Evolutionary conservation across 306 rosid genomes (phyloP).

Genomic region (Parietaria judaica): DNA sequence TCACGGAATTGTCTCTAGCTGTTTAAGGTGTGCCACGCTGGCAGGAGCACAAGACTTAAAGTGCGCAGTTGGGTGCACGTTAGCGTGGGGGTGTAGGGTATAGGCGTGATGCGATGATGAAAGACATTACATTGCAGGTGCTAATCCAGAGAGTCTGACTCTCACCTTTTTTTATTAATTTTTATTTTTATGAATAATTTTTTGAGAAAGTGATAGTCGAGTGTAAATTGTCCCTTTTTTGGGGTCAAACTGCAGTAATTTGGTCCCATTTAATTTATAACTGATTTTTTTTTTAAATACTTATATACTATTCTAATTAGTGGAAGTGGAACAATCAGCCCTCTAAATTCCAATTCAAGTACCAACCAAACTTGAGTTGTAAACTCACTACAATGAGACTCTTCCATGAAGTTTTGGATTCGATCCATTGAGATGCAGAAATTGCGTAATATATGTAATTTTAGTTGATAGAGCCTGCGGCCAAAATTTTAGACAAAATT

Average conservation of each 20-base stretch:
- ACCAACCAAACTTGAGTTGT: no score
- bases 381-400: no score
- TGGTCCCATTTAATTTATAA: not conserved
- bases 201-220: constrained; percentile 2
- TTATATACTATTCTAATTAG: no score
- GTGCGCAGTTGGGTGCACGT: not conserved
- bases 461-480: no score
- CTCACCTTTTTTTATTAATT: not conserved
- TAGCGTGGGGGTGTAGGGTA: not conserved
- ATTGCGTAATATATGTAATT: no score
- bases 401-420: no score
- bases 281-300: not conserved
- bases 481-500: no score
- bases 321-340: no score
- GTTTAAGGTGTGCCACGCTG: constrained; percentile 11
- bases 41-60: not conserved
- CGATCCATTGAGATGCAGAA: no score
- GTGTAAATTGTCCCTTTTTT: constrained; percentile 30
- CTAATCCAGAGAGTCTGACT: constrained; percentile 2
- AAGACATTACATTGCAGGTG: not conserved
- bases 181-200: no score
- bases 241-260: constrained; percentile 12
- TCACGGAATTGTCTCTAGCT: constrained; percentile 29
- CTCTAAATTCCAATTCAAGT: no score
- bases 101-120: not conserved